A percentile compares a stretch with the other conserved stretches of the same genome.
phyloP scores from a whole-genome alignment of 257 asterid genomes.

The Eustoma russellianum region DNA sequence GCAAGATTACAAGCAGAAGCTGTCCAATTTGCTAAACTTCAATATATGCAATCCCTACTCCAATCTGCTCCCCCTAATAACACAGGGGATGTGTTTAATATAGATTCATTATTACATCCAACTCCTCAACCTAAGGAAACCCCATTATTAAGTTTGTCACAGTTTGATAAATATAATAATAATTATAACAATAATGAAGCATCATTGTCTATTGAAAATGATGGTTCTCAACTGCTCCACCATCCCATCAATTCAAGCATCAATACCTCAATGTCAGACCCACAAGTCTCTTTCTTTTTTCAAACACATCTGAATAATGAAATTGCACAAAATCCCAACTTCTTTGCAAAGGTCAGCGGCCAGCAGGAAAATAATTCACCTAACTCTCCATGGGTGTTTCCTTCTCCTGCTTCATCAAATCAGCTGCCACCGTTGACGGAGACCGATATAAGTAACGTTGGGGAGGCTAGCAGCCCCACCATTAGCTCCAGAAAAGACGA shows the following conservation, averaged over 20 bases:
- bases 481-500: constrained; percentile 15
- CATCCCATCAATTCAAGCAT: constrained; percentile 14
- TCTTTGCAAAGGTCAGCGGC: constrained; percentile 1
- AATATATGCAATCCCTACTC: constrained; percentile 42
- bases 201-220: constrained; percentile 25
- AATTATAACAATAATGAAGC: constrained; percentile 18
- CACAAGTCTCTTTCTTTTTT: constrained; percentile 38
- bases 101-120: constrained; percentile 1
- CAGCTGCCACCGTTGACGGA: constrained; percentile 22
- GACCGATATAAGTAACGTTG: constrained; percentile 12
- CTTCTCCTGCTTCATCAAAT: constrained; percentile 15
- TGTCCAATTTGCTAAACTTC: constrained; percentile 33
- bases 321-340: background rate
- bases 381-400: constrained; percentile 21
- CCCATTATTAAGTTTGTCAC: constrained; percentile 11
- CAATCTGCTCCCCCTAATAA: constrained; percentile 21
- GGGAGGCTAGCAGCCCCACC: constrained; percentile 23
- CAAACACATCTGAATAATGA: constrained; percentile 15
- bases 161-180: constrained; percentile 6
- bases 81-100: constrained; percentile 2
- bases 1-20: constrained; percentile 35
- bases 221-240: constrained; percentile 30
- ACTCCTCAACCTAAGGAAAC: constrained; percentile 3
- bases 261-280: constrained; percentile 24
- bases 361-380: constrained; percentile 18